These are phyloP conservation scores for Sutorius eximius DNA, from an alignment of 1,284 basidiomycete species.

Conservation along the genomic window DNA sequence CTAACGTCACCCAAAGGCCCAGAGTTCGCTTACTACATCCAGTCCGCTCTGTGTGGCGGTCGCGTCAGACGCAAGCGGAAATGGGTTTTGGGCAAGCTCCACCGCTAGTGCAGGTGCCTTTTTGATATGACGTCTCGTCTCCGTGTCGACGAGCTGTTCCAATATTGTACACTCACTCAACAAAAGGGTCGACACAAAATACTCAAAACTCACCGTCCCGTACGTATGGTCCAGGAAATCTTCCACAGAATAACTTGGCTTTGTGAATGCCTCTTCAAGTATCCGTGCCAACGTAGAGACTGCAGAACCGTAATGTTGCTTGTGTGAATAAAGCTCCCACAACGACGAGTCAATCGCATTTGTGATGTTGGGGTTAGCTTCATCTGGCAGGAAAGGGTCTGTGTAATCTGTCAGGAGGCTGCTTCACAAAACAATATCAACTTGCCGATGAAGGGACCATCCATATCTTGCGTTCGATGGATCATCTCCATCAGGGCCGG, in stretches of 20 bases:
- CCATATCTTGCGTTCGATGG: constrained; percentile 59
- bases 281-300: constrained; percentile 85
- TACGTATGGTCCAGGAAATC: constrained; percentile 98
- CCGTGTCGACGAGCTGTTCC: constrained; percentile 82
- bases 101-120: constrained; percentile 71
- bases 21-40: constrained; percentile 42
- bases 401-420: constrained; percentile 5
- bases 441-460: constrained; percentile 43
- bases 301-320: constrained; percentile 81
- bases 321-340: constrained; percentile 88
- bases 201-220: constrained; percentile 66
- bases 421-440: not conserved
- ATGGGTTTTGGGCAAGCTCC: constrained; percentile 39
- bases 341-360: constrained; percentile 83
- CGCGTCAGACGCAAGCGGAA: constrained; percentile 24
- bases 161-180: constrained; percentile 6
- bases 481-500: constrained; percentile 93
- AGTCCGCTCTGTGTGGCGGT: constrained; percentile 11
- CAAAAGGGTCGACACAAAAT: not conserved
- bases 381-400: constrained; percentile 76
- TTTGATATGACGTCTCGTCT: constrained; percentile 77
- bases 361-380: constrained; percentile 76
- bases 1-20: constrained; percentile 38
- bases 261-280: constrained; percentile 91
- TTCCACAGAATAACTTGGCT: constrained; percentile 87